phyloP scores from a whole-genome alignment of 371 early-diverging fungal genomes.

The Mortierella sp. region DNA sequence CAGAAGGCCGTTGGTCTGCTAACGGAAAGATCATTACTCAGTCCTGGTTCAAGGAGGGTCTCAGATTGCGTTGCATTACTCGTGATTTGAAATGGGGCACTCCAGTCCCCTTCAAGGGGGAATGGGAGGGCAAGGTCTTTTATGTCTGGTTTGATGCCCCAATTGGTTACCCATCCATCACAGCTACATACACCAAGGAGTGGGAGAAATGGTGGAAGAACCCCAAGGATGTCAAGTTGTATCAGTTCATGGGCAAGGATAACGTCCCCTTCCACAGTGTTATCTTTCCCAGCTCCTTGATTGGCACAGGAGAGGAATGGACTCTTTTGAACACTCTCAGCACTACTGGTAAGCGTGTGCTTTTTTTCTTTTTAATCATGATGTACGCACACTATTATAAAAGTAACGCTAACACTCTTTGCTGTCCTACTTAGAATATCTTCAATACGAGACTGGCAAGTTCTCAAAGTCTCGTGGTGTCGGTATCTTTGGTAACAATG shows the following conservation, averaged over 20 bases:
- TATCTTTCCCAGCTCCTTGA: conserved; percentile 95
- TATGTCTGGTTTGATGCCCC: conserved; percentile 99
- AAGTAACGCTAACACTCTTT: not conserved
- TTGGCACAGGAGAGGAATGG: conserved; percentile 93
- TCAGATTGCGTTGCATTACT: conserved; percentile 98
- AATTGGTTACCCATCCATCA: conserved; percentile 98
- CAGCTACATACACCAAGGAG: conserved; percentile 92
- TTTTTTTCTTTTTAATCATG: not conserved
- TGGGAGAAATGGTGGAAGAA: conserved; percentile 99
- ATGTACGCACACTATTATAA: not conserved
- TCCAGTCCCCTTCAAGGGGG: conserved; percentile 94
- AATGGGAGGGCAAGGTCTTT: conserved; percentile 97
- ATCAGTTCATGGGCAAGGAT: conserved; percentile 99
- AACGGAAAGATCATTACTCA: conserved; percentile 95
- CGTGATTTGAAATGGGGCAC: conserved; percentile 99
- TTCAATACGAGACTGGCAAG: conserved; percentile 98
- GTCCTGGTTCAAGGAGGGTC: conserved; percentile 98
- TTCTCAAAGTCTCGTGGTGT: conserved; percentile 98
- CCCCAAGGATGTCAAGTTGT: conserved; percentile 93
- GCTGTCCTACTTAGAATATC: conserved; percentile 83
- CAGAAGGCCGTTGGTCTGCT: conserved; percentile 89
- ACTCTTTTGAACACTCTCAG: conserved; percentile 94
- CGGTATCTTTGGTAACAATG: conserved; percentile 99
- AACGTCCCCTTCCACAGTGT: conserved; percentile 99
- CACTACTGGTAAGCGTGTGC: conserved; percentile 81